phyloP scores from a whole-genome alignment of 805 yeast species.

The Pichia cephalocereana region DNA sequence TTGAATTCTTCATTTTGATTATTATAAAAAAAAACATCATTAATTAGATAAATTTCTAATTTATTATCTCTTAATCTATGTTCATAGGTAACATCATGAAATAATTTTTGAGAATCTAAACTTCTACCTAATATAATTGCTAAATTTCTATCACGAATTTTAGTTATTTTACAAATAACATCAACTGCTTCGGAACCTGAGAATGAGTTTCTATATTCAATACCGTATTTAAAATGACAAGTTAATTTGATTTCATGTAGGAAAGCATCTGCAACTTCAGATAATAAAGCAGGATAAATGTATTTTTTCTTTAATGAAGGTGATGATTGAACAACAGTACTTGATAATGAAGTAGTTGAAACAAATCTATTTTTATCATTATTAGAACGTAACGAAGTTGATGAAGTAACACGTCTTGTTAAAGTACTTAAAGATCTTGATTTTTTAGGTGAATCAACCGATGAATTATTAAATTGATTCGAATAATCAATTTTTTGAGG shows the following conservation, averaged over 20 bases:
- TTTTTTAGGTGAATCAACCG: constrained; percentile 27
- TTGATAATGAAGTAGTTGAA: constrained; percentile 20
- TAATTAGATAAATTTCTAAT: constrained; percentile 81
- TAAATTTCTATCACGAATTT: constrained; percentile 85
- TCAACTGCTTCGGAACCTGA: constrained; percentile 94
- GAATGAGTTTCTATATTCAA: constrained; percentile 86
- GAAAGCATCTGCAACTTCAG: constrained; percentile 75
- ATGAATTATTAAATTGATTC: background rate
- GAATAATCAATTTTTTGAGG: constrained; percentile 37
- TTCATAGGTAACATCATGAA: constrained; percentile 93
- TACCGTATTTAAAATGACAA: constrained; percentile 80
- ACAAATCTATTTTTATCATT: constrained; percentile 23
- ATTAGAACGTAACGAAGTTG: constrained; percentile 23
- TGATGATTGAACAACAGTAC: constrained; percentile 39
- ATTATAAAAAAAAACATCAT: constrained; percentile 35
- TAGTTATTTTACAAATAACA: constrained; percentile 70
- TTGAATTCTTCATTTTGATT: constrained; percentile 12
- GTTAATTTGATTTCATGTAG: constrained; percentile 60
- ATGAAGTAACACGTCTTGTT: constrained; percentile 31
- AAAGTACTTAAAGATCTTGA: constrained; percentile 38
- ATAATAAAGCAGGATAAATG: constrained; percentile 84
- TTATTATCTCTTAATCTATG: constrained; percentile 85
- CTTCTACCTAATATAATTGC: constrained; percentile 87
- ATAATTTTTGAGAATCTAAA: constrained; percentile 85
- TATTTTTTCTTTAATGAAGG: constrained; percentile 22